These are phyloP conservation scores for Arachnopeziza araneosa DNA, from an alignment of 2,329 filamentous ascomycete species.

Conservation along the genomic window DNA sequence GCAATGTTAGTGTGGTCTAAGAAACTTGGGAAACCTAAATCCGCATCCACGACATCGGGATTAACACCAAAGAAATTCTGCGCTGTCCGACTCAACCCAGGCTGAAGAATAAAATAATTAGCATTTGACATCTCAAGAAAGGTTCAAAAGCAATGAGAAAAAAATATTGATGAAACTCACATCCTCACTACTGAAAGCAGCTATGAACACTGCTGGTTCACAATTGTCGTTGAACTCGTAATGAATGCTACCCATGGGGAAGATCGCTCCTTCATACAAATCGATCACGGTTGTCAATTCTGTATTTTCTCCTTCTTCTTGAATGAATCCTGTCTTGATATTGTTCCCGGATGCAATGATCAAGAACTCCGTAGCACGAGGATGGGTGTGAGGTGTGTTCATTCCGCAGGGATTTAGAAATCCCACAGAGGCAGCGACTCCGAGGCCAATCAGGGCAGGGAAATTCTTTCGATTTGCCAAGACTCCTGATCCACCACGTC, in stretches of 20 bases:
- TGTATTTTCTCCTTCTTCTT: slow-evolving; percentile 42
- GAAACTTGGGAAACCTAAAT: slow-evolving; percentile 20
- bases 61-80: slow-evolving; percentile 34
- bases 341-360: slow-evolving; percentile 40
- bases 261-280: slow-evolving; percentile 44
- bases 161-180: no score
- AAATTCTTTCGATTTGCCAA: slow-evolving; percentile 49
- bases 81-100: slow-evolving; percentile 31
- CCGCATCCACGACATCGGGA: slow-evolving; percentile 25
- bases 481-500: slow-evolving; percentile 35
- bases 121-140: no score
- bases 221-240: slow-evolving; percentile 51
- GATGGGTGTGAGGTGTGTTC: slow-evolving; percentile 50
- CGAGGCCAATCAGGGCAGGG: slow-evolving; percentile 47
- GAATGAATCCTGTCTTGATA: slow-evolving; percentile 45
- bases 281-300: slow-evolving; percentile 34
- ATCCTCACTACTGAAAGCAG: slow-evolving; percentile 34
- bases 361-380: slow-evolving; percentile 46
- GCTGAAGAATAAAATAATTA: slow-evolving; percentile 3
- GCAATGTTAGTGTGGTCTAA: slow-evolving; percentile 27
- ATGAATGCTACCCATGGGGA: slow-evolving; percentile 48
- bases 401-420: slow-evolving; percentile 47
- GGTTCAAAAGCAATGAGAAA: no score
- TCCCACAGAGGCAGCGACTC: slow-evolving; percentile 43
- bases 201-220: slow-evolving; percentile 43